phyloP scores from a whole-genome alignment of 164 flowering plant species.

The Saururus chinensis region DNA sequence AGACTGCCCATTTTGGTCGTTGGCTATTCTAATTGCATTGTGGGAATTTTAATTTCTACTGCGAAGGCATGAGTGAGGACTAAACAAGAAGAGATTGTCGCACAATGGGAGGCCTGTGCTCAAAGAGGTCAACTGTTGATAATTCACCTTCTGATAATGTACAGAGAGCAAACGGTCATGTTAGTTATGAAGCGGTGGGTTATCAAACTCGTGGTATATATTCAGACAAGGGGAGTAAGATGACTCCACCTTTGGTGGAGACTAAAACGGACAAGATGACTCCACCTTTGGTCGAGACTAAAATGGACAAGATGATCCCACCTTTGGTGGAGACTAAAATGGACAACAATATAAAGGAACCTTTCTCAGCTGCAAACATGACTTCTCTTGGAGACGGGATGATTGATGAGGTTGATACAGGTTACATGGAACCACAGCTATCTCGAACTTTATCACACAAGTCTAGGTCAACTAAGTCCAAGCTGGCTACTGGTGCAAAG shows the following conservation, averaged over 20 bases:
- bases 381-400: conserved; percentile 12
- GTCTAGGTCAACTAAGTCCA: conserved; percentile 40
- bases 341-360: conserved; percentile 33
- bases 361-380: conserved; percentile 39
- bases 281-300: conserved; percentile 5
- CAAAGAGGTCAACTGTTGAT: conserved; percentile 54
- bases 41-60: not conserved
- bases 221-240: conserved; percentile 16
- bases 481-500: conserved; percentile 59
- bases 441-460: conserved; percentile 52
- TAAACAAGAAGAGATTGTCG: not conserved
- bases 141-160: conserved; percentile 37
- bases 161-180: conserved; percentile 36
- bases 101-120: conserved; percentile 83
- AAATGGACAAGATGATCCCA: conserved; percentile 21
- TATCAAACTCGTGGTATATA: conserved; percentile 27
- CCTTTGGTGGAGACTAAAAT: not conserved
- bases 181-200: conserved; percentile 19
- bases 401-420: conserved; percentile 19
- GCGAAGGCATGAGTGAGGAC: not conserved
- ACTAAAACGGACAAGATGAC: conserved; percentile 18
- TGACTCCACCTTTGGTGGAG: conserved; percentile 11
- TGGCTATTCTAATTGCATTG: not conserved
- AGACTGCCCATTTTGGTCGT: no score
- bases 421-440: conserved; percentile 63